These are phyloP conservation scores for Fusarium chlamydosporum DNA, from an alignment of 2,329 filamentous ascomycete species.

Conservation along the genomic window DNA sequence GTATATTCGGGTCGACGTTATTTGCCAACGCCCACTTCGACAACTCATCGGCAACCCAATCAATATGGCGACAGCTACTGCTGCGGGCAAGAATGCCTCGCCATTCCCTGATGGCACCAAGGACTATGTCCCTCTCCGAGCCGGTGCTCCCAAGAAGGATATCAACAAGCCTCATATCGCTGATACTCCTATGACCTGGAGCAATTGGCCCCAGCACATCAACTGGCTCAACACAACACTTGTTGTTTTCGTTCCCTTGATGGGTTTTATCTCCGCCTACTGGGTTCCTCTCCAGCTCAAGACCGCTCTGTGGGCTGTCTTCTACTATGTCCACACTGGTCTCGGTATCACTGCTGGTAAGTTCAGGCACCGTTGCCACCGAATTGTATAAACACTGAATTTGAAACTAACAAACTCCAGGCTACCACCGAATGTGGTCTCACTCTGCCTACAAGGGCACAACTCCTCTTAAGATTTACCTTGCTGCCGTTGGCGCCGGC, in stretches of 20 bases:
- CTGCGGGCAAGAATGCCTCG: conserved; percentile 56
- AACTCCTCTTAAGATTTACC: conserved; percentile 82
- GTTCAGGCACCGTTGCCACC: conserved; percentile 44
- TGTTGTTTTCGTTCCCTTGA: conserved; percentile 82
- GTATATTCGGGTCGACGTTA: conserved; percentile 26
- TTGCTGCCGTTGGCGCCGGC: conserved; percentile 84
- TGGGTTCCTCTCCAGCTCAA: conserved; percentile 82
- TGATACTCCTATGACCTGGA: conserved; percentile 81
- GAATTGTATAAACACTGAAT: not conserved
- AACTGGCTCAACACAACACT: conserved; percentile 92
- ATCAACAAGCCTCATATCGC: conserved; percentile 76
- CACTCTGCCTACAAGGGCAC: conserved; percentile 86
- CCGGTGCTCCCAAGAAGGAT: conserved; percentile 39
- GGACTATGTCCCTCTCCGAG: conserved; percentile 67
- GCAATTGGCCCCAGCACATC: conserved; percentile 92
- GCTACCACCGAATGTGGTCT: conserved; percentile 81
- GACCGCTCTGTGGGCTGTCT: conserved; percentile 79
- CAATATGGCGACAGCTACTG: conserved; percentile 58
- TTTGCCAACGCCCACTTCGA: conserved; percentile 27
- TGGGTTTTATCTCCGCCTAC: conserved; percentile 79
- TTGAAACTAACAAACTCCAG: conserved; percentile 35
- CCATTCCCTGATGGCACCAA: conserved; percentile 67
- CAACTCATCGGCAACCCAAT: conserved; percentile 17
- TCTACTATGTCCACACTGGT: conserved; percentile 88
- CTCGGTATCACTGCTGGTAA: conserved; percentile 83